Evolutionary conservation across 23 red algal genomes (phyloP).

Genomic region (Gracilaria domingensis): DNA sequence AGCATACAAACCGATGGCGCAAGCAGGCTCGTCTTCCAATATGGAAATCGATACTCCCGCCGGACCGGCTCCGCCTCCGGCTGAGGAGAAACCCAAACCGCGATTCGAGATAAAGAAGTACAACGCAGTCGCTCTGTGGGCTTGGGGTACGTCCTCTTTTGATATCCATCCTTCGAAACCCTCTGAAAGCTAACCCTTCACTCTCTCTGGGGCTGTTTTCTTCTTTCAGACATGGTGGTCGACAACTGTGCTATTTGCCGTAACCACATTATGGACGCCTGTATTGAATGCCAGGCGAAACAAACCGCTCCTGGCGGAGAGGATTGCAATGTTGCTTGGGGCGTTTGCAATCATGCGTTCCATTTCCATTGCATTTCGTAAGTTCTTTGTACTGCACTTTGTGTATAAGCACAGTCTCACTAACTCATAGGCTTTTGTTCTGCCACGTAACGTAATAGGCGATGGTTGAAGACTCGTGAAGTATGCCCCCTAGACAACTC

Average conservation of each 20-base stretch:
- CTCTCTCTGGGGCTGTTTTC: not conserved
- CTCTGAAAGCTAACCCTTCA: not conserved
- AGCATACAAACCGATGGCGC: slow-evolving; percentile 22
- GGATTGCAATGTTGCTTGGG: slow-evolving; percentile 99
- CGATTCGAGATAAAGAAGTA: slow-evolving; percentile 99
- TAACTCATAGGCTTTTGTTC: not conserved
- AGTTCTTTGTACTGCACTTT: not conserved
- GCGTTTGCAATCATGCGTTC: slow-evolving; percentile 98
- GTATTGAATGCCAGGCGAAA: slow-evolving; percentile 99
- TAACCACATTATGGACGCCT: slow-evolving; percentile 99
- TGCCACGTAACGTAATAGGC: not conserved
- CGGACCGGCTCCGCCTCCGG: slow-evolving; percentile 2
- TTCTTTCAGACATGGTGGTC: slow-evolving; percentile 88
- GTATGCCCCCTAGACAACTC: slow-evolving; percentile 88
- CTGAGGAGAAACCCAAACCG: slow-evolving; percentile 61
- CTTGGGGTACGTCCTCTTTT: slow-evolving; percentile 73
- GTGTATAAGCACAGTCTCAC: not conserved
- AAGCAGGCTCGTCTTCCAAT: slow-evolving; percentile 19
- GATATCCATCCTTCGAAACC: not conserved
- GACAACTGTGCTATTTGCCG: slow-evolving; percentile 99
- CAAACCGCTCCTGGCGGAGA: slow-evolving; percentile 66
- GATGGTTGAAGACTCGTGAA: slow-evolving; percentile 88
- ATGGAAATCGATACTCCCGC: slow-evolving; percentile 78
- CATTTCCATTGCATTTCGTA: slow-evolving; percentile 94
- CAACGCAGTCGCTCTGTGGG: slow-evolving; percentile 98